Evolutionary conservation across 306 rosid species (phyloP).

Genomic region (Castanea sativa): DNA sequence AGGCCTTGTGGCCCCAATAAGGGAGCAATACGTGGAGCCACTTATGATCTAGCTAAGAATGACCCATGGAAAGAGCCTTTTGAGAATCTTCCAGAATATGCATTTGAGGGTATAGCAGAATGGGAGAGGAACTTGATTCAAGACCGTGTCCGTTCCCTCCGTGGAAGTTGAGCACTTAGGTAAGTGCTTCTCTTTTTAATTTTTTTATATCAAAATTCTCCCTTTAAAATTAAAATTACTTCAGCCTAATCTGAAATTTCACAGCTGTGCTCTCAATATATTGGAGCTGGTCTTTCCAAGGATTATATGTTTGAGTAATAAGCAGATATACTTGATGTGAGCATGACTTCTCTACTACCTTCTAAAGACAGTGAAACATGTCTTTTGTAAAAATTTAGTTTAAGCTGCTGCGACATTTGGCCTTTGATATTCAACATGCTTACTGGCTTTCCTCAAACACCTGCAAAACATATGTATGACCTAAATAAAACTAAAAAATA

Average conservation of each 20-base stretch:
- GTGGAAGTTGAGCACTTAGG: constrained; percentile 54
- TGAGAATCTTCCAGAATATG: constrained; percentile 78
- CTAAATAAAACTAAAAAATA: too few species aligned
- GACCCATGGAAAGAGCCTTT: constrained; percentile 91
- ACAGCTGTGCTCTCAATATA: too few species aligned
- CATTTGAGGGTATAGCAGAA: constrained; percentile 71
- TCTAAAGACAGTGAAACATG: too few species aligned
- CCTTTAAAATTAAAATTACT: neutral
- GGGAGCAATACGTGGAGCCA: constrained; percentile 75
- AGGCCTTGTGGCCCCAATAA: constrained; percentile 93
- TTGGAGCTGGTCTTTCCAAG: too few species aligned
- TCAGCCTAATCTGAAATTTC: neutral
- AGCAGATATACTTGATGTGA: too few species aligned
- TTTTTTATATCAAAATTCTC: too few species aligned
- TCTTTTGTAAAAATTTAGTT: neutral
- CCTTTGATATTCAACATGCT: neutral
- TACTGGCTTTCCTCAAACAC: neutral
- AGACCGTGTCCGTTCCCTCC: constrained; percentile 59
- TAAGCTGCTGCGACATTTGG: neutral
- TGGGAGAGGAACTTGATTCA: constrained; percentile 90
- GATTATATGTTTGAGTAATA: too few species aligned
- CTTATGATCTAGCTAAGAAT: constrained; percentile 76
- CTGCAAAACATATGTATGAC: neutral
- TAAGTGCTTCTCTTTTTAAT: constrained; percentile 13
- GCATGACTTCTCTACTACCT: too few species aligned